A percentile compares a stretch with the other conserved stretches of the same genome.
Conservation (phyloP, 1,284 basidiomycete genomes). For the Ceratobasidium theobromae region DNA sequence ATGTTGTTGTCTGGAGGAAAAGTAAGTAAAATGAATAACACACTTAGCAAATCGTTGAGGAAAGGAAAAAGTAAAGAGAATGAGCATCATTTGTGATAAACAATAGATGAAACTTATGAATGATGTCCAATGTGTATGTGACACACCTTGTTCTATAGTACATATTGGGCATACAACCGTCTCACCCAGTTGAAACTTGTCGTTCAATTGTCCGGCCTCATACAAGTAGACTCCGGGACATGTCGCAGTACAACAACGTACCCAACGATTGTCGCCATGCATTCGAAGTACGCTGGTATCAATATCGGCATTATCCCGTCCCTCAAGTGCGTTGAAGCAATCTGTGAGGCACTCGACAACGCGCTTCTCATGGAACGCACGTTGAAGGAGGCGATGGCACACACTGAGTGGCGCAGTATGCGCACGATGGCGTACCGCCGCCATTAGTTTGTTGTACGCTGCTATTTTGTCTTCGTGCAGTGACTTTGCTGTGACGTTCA, state of each 20-base stretch:
- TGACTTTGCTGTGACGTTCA: not conserved
- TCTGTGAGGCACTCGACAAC: not conserved
- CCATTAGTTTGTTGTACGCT: not conserved
- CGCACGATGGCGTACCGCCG: not conserved
- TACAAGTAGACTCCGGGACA: not conserved
- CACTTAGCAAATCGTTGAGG: too few relatives aligned
- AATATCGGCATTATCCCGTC: not conserved
- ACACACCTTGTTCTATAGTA: too few relatives aligned
- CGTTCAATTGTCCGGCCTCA: not conserved
- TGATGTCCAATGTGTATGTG: too few relatives aligned
- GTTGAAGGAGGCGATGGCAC: not conserved
- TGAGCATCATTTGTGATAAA: too few relatives aligned
- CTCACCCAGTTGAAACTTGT: not conserved
- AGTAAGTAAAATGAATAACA: too few relatives aligned
- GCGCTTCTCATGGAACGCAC: not conserved
- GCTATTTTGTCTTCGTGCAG: not conserved
- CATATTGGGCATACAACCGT: not conserved
- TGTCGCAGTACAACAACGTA: not conserved
- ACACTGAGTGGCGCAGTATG: not conserved
- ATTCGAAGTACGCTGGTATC: not conserved
- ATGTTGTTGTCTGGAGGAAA: not conserved
- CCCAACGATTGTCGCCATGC: not conserved
- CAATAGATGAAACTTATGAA: too few relatives aligned
- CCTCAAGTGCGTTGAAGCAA: conserved; percentile 1
- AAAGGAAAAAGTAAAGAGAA: too few relatives aligned